phyloP scores from a whole-genome alignment of 805 yeast genomes.

The Metschnikowia colocasiae region DNA sequence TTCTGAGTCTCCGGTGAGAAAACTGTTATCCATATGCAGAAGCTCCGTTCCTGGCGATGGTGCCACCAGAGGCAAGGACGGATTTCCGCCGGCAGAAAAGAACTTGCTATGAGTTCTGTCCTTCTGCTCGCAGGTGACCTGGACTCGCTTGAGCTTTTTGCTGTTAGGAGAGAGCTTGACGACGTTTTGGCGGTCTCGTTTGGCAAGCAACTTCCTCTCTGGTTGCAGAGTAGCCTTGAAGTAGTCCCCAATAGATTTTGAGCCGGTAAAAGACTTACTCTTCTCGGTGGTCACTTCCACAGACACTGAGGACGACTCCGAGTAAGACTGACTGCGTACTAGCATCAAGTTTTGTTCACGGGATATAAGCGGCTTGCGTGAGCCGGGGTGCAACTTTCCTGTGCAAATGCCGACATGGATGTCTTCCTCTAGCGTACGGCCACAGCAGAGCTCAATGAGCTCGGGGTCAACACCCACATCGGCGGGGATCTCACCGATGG shows the following conservation, averaged over 20 bases:
- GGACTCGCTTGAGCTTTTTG: constrained; percentile 16
- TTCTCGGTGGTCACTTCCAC: background rate
- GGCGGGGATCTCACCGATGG: constrained; percentile 56
- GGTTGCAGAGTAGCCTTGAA: constrained; percentile 8
- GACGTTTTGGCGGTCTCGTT: constrained; percentile 6
- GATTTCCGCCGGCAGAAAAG: constrained; percentile 4
- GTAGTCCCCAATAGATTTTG: constrained; percentile 15
- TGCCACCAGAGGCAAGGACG: background rate
- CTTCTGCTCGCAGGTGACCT: background rate
- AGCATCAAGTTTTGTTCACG: constrained; percentile 40
- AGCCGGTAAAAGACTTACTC: constrained; percentile 10
- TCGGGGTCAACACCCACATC: constrained; percentile 41
- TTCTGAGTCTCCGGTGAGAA: constrained; percentile 29
- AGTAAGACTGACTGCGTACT: constrained; percentile 14
- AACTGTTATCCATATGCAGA: constrained; percentile 7
- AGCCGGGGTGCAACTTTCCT: constrained; percentile 67
- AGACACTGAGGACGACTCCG: background rate
- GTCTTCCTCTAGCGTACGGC: constrained; percentile 39
- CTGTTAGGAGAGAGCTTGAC: constrained; percentile 19
- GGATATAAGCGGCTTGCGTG: constrained; percentile 44
- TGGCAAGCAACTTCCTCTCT: constrained; percentile 3
- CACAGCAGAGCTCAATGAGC: constrained; percentile 43
- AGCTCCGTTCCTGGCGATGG: background rate
- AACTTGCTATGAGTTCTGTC: constrained; percentile 17
- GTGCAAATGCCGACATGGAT: constrained; percentile 54